Base-by-base conservation (phyloP, 371 early-diverging fungal genomes). In the Mucor indicus region DNA sequence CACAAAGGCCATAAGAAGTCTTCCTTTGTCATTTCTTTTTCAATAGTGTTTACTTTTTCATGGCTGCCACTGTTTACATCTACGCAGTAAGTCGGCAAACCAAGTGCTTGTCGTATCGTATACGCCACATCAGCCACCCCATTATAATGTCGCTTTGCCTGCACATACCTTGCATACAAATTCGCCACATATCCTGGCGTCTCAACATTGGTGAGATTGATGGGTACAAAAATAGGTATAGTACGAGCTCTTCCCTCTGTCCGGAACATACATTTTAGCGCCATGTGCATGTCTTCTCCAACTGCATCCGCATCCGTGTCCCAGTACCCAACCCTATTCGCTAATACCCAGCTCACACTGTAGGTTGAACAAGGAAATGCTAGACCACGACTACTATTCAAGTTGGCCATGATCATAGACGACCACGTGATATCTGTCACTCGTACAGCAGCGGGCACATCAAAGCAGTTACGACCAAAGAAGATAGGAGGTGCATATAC, bases 261-360 rank as follows among this genome's bases (percentile, higher is more conserved):
- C 47, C 72, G 68, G 55, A 81, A 84, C 60, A 81, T 84, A 55
- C 80, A 83, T 64, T 86, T 85, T 39, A 87, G 66, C 69, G 69
- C 74, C 87, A 86, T 85, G 64, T 85, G 86, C 77, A 86, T 70
- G 67, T 86, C 86, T 62, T 87, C 85, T 23, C 86, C 85, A 38
- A 84, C 81, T 17, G 84, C 81, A 64, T 86, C 85, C 12, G 83
- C 75, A 46, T 81, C 79, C 9, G 79, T 73, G 60, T 86, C 86
- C 85, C 88, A 87, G 52, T 78, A 86, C 38, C 75, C 76, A 32
- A 87, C 83, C 24, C 72, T 48, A 36, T 74, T 59, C 9, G 80
- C 82, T 37, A 87, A 64, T 12, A 73, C 67, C 80, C 85, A 76
- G 16, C 77, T 73, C 24, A 86, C 55, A 45, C 79, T 74, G 65